Conservation (phyloP, 2,329 filamentous ascomycete species). For the Chaetomium sp. region DNA sequence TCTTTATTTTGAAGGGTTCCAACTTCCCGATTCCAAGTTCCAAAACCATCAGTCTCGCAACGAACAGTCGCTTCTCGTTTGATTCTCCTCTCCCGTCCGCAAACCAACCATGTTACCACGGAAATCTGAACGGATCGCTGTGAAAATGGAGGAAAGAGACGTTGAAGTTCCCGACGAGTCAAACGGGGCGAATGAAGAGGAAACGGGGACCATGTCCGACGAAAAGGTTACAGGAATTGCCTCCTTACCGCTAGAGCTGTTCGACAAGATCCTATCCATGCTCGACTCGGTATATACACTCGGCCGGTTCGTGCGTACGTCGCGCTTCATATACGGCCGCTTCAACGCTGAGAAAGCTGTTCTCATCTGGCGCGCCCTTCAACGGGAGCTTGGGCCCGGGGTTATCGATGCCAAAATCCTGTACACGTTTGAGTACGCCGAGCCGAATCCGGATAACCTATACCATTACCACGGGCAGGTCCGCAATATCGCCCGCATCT, state of each 20-base stretch:
- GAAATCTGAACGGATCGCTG: too few relatives aligned
- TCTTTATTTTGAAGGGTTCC: too few relatives aligned
- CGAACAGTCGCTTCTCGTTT: too few relatives aligned
- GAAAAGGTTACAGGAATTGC: neutral
- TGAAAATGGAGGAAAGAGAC: too few relatives aligned
- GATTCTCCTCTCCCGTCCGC: too few relatives aligned
- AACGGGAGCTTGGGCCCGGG: conserved; percentile 7
- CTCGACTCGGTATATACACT: conserved; percentile 4
- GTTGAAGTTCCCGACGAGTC: too few relatives aligned
- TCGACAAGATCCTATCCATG: conserved; percentile 4
- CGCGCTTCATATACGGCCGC: neutral
- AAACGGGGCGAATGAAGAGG: neutral
- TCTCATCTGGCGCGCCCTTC: neutral
- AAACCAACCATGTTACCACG: too few relatives aligned
- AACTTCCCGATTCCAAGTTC: too few relatives aligned
- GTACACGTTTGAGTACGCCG: neutral
- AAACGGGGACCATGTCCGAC: neutral
- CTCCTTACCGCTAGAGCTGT: neutral
- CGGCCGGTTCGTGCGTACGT: conserved; percentile 3
- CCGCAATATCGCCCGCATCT: neutral
- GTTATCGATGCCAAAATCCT: conserved; percentile 5
- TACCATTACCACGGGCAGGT: neutral
- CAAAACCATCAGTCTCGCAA: too few relatives aligned
- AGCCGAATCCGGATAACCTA: neutral
- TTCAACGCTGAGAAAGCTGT: neutral